Conservation (phyloP, 805 yeast genomes). For the Yarrowia phangngaensis region DNA sequence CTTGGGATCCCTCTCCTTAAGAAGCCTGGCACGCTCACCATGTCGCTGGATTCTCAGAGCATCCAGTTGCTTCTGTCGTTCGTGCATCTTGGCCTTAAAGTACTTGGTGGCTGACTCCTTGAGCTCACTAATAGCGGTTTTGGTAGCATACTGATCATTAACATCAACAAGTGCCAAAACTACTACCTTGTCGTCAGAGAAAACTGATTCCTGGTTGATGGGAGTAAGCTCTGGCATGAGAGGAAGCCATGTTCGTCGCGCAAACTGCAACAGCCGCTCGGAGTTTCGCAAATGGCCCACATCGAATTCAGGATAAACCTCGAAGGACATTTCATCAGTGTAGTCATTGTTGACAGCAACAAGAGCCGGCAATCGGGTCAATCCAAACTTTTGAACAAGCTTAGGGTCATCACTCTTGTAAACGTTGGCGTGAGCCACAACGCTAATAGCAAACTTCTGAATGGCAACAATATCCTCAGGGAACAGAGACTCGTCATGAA, state of each 20-base stretch:
- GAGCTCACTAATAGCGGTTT: slow-evolving; percentile 35
- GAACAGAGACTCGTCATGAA: slow-evolving; percentile 41
- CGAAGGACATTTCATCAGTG: slow-evolving; percentile 29
- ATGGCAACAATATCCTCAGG: slow-evolving; percentile 43
- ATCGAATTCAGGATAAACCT: slow-evolving; percentile 34
- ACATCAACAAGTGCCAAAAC: slow-evolving; percentile 39
- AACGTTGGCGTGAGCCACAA: slow-evolving; percentile 38
- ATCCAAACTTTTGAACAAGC: slow-evolving; percentile 35
- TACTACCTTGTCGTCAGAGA: slow-evolving; percentile 35
- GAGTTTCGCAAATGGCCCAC: slow-evolving; percentile 39
- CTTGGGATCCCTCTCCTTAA: slow-evolving; percentile 26
- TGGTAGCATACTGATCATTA: slow-evolving; percentile 32
- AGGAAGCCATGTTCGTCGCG: slow-evolving; percentile 39
- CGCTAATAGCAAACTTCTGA: slow-evolving; percentile 36
- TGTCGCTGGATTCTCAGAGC: slow-evolving; percentile 20
- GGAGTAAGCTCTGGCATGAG: slow-evolving; percentile 41
- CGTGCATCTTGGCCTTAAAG: slow-evolving; percentile 19
- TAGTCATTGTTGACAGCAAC: slow-evolving; percentile 36
- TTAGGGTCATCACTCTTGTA: slow-evolving; percentile 35
- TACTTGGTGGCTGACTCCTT: slow-evolving; percentile 34
- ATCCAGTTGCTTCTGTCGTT: slow-evolving; percentile 17
- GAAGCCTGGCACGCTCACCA: slow-evolving; percentile 15
- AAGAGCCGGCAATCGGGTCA: slow-evolving; percentile 37
- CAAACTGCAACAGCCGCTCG: slow-evolving; percentile 36
- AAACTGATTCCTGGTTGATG: slow-evolving; percentile 37